Percentiles rank a stretch among this genome's conserved stretches.
These are phyloP conservation scores for Penicillium sp. DNA, from an alignment of 2,329 filamentous ascomycete species.

Conservation along the genomic window DNA sequence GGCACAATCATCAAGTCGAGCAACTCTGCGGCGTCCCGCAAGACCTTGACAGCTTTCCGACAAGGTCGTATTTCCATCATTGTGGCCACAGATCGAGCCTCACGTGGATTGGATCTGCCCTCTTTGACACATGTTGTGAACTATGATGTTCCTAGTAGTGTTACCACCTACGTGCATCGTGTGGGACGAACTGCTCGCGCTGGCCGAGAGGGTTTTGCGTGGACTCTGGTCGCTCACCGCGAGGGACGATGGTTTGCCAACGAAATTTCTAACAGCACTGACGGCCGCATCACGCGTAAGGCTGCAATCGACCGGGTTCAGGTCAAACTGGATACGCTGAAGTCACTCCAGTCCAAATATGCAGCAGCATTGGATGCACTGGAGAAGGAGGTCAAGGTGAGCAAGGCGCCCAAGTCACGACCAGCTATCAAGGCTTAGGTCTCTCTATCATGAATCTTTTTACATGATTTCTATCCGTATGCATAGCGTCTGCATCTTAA, in stretches of 20 bases:
- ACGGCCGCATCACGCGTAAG: conserved; percentile 35
- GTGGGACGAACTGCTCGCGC: conserved; percentile 89
- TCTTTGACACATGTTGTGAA: conserved; percentile 83
- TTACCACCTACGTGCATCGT: conserved; percentile 84
- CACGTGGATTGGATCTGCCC: conserved; percentile 81
- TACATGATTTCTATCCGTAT: not conserved
- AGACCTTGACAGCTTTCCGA: conserved; percentile 67
- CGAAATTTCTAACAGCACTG: conserved; percentile 62
- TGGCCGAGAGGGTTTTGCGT: conserved; percentile 72
- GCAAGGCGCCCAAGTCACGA: conserved; percentile 5
- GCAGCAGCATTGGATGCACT: conserved; percentile 35
- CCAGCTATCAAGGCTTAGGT: not conserved
- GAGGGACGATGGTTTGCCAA: conserved; percentile 94
- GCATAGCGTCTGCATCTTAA: conserved; percentile 11
- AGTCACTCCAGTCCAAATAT: conserved; percentile 33
- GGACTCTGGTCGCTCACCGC: conserved; percentile 78
- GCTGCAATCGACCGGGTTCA: conserved; percentile 30
- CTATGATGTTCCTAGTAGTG: conserved; percentile 82
- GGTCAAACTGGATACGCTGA: conserved; percentile 30
- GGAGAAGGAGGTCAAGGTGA: conserved; percentile 37
- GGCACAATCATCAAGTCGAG: conserved; percentile 76
- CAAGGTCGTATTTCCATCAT: conserved; percentile 67
- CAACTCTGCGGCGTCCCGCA: conserved; percentile 68
- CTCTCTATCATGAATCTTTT: not conserved
- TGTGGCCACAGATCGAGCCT: conserved; percentile 89